Evolutionary conservation across 139 green algal genomes (phyloP), one percentile per base, ranked within the genome.

Genomic region (Micractinium sp.): DNA sequence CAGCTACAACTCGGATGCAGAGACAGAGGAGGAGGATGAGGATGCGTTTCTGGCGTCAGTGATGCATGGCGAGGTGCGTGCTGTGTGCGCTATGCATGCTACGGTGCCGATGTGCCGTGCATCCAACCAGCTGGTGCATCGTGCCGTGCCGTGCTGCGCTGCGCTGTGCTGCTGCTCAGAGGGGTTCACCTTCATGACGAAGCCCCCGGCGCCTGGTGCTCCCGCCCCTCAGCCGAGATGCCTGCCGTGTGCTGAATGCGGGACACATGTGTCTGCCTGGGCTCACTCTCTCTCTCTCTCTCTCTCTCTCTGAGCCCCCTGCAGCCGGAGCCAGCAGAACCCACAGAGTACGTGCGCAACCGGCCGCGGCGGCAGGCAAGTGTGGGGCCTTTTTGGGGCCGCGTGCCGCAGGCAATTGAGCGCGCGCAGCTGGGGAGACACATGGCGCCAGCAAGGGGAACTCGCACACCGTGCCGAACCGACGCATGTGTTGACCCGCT

Each of bases 291-390:
- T 47, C 27, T 31, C 27, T 0, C 1, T 35, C 84, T 29, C 13
- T 80, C 14, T 9, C 23, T 31, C n/a, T 71, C 47, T 18, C 85
- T 27, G 5, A 16, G 13, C 47, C 60, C 13, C 19, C 66, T 33
- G 14, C 82, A 76, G 25, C 36, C 4, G 25, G 87, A 88, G 35
- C 74, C 84, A 15, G 69, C 56, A 0, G 88, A 93, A 60, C 92
- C 85, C 56, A 97, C 95, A 23, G 95, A 96, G 71, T 97, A 97
- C 81, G 92, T 93, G 2, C 87, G 90, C 71, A 94, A 94, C 81
- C 90, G 95, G 78, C 95, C 95, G 1, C 87, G 92, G 25, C 92
- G 93, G n/a, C 91, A 94, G 67, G 77, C 36, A 14, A 85, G 88
- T 85, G 73, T 25, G 14, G 20, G n/a, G n/a, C n/a, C n/a, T n/a